These are phyloP conservation scores for Platanus orientalis DNA, from an alignment of 164 flowering plant species.

Conservation along the genomic window DNA sequence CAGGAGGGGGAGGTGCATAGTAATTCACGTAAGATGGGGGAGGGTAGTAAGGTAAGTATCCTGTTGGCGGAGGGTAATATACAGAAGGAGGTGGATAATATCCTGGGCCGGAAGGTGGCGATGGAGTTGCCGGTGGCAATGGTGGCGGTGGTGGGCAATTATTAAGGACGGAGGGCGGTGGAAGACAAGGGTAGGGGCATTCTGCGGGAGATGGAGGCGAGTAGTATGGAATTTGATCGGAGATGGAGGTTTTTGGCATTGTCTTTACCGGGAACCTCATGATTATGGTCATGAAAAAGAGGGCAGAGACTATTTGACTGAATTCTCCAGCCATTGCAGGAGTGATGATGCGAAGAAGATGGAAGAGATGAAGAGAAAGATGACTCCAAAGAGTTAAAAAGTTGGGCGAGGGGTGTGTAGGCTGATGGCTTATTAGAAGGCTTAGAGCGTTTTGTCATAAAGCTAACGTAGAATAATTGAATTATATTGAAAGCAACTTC, in stretches of 20 bases:
- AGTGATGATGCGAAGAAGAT: too few relatives aligned
- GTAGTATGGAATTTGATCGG: too few relatives aligned
- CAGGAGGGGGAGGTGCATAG: slow-evolving; percentile 33
- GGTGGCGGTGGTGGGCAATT: slow-evolving; percentile 7
- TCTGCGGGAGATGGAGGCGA: background rate
- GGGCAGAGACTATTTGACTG: background rate
- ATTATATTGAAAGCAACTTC: too few relatives aligned
- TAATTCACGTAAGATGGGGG: slow-evolving; percentile 16
- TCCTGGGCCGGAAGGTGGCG: too few relatives aligned
- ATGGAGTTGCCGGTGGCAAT: background rate
- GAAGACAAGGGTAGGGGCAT: slow-evolving; percentile 34
- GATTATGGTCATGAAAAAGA: background rate
- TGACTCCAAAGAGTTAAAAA: background rate
- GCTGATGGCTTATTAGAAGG: too few relatives aligned
- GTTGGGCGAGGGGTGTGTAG: background rate
- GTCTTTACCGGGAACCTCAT: background rate
- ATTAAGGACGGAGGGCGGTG: slow-evolving; percentile 24
- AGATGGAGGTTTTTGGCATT: too few relatives aligned
- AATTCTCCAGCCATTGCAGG: background rate
- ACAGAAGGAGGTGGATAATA: slow-evolving; percentile 13
- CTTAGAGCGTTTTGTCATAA: too few relatives aligned
- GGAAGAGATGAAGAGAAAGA: background rate
- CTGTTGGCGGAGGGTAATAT: slow-evolving; percentile 11
- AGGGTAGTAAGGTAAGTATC: slow-evolving; percentile 10
- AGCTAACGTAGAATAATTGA: too few relatives aligned